These are phyloP conservation scores for Sungouiella thailandica DNA, from an alignment of 805 yeast species.

Conservation along the genomic window DNA sequence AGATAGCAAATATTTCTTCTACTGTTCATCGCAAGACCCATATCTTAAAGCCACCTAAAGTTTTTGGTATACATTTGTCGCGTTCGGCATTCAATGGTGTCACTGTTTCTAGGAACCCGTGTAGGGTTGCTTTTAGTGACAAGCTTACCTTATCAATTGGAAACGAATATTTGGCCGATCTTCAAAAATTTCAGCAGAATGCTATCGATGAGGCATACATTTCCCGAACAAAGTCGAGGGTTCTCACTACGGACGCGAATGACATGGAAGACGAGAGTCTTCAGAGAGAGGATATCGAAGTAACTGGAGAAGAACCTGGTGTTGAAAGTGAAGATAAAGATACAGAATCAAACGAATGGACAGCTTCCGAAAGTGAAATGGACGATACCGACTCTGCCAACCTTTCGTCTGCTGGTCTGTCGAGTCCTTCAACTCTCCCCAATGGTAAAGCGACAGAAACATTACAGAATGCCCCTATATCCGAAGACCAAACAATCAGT, in stretches of 20 bases:
- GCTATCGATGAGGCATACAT: slow-evolving; percentile 13
- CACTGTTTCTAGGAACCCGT: slow-evolving; percentile 65
- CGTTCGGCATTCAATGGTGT: slow-evolving; percentile 73
- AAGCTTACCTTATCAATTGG: slow-evolving; percentile 45
- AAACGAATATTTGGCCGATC: slow-evolving; percentile 30
- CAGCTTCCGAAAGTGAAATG: slow-evolving; percentile 3
- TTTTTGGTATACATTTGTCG: slow-evolving; percentile 78
- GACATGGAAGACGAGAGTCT: slow-evolving; percentile 28
- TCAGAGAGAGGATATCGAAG: slow-evolving; percentile 37
- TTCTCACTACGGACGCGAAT: slow-evolving; percentile 21
- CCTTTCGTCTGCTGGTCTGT: slow-evolving; percentile 4
- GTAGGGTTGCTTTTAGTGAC: slow-evolving; percentile 65
- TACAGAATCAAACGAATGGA: slow-evolving; percentile 3
- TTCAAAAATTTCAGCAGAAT: slow-evolving; percentile 29
- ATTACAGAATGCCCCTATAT: slow-evolving; percentile 33
- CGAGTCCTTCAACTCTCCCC: too few relatives aligned
- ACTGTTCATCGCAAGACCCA: slow-evolving; percentile 63
- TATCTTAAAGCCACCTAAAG: slow-evolving; percentile 61
- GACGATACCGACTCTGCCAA: slow-evolving; percentile 8
- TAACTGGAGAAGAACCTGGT: slow-evolving; percentile 23
- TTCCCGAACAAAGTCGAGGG: slow-evolving; percentile 11
- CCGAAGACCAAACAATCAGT: slow-evolving; percentile 33
- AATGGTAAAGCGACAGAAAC: slow-evolving; percentile 18
- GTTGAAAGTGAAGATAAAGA: slow-evolving; percentile 20
- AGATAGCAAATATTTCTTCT: slow-evolving; percentile 47